Conservation (phyloP, 73 alveolate species). For the Urostyla sp. region DNA sequence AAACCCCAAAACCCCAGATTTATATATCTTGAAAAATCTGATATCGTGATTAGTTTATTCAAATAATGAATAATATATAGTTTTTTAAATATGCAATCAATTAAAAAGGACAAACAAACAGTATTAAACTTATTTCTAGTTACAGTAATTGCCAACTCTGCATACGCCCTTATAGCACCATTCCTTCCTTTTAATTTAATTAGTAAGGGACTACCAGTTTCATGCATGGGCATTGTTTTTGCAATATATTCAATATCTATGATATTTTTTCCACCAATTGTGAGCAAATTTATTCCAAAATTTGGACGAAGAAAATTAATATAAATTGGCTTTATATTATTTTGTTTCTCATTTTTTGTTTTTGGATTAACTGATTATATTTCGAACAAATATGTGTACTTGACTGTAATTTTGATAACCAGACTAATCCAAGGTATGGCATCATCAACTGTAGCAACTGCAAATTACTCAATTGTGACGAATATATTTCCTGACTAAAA, state of each 20-base stretch:
- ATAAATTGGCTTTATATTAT: constrained; percentile 2
- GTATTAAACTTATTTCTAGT: not conserved
- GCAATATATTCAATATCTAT: constrained; percentile 54
- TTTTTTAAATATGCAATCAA: no score
- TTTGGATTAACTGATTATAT: not conserved
- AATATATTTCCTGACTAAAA: constrained; percentile 1
- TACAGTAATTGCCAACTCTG: constrained; percentile 32
- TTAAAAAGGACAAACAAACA: no score
- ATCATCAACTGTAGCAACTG: not conserved
- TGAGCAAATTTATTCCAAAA: constrained; percentile 32
- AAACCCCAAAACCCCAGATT: no score
- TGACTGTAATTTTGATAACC: not conserved
- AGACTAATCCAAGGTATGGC: constrained; percentile 7
- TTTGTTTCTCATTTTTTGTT: constrained; percentile 30
- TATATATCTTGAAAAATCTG: no score
- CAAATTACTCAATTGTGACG: constrained; percentile 3
- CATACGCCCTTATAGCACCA: constrained; percentile 60
- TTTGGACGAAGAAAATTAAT: constrained; percentile 44
- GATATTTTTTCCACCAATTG: constrained; percentile 26
- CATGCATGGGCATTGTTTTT: constrained; percentile 38
- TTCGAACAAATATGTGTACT: not conserved
- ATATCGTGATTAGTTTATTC: no score
- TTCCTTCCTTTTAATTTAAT: constrained; percentile 55
- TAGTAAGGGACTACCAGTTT: constrained; percentile 19
- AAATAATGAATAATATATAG: no score